Percentiles rank a stretch among this genome's conserved stretches.
Evolutionary conservation across 371 early-diverging fungal species (phyloP).

Genomic region (Actinomortierella wolfii): DNA sequence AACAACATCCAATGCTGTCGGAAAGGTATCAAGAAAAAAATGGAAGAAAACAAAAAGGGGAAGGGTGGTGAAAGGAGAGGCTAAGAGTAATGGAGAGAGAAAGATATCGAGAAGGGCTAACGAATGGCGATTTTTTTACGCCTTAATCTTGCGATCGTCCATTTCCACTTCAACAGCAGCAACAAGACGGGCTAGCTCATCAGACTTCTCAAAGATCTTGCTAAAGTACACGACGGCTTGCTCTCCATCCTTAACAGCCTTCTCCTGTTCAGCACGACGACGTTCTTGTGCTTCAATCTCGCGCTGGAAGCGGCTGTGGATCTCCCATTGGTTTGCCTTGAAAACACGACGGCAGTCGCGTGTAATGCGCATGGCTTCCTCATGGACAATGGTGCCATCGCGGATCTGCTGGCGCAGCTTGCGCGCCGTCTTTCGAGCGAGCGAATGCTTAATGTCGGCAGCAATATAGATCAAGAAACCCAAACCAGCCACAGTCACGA

Average conservation of each 20-base stretch:
- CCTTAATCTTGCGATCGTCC: slow-evolving; percentile 46
- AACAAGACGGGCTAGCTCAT: slow-evolving; percentile 53
- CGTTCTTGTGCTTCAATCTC: slow-evolving; percentile 79
- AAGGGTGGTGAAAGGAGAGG: too few species aligned
- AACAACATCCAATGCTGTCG: neutral
- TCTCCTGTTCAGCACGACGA: slow-evolving; percentile 64
- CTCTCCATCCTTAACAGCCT: slow-evolving; percentile 58
- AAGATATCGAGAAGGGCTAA: too few species aligned
- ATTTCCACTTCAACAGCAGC: slow-evolving; percentile 51
- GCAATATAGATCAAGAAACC: slow-evolving; percentile 81
- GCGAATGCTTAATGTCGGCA: slow-evolving; percentile 80
- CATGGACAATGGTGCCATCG: slow-evolving; percentile 67
- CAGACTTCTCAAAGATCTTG: slow-evolving; percentile 58
- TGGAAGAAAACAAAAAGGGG: neutral
- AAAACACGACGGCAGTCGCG: slow-evolving; percentile 76
- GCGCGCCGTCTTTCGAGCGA: slow-evolving; percentile 80
- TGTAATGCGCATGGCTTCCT: slow-evolving; percentile 73
- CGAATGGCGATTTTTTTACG: slow-evolving; percentile 6
- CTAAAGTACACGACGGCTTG: slow-evolving; percentile 74
- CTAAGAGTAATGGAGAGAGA: too few species aligned
- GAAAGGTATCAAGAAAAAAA: neutral
- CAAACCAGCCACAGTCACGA: slow-evolving; percentile 54
- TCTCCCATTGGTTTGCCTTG: slow-evolving; percentile 84
- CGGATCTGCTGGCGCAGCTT: slow-evolving; percentile 75
- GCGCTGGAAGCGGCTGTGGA: slow-evolving; percentile 81